Conservation (phyloP, 495 filamentous ascomycete genomes). For the Podospora sp. region DNA sequence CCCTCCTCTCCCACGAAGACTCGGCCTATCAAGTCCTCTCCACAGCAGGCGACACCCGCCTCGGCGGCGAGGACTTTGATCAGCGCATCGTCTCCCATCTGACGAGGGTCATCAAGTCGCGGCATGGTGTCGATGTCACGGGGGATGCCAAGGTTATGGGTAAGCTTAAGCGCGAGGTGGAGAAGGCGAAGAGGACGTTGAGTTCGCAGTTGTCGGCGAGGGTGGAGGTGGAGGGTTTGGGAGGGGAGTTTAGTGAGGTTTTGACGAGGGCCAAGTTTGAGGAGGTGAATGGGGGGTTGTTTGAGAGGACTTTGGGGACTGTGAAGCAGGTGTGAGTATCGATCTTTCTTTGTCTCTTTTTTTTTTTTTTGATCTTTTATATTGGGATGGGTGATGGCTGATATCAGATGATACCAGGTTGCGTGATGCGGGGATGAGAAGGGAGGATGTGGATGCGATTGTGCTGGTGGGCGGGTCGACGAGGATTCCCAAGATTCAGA, state of each 20-base stretch:
- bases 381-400: too few species aligned
- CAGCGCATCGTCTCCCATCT: constrained; percentile 92
- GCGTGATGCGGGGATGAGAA: constrained; percentile 81
- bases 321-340: constrained; percentile 81
- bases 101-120: constrained; percentile 77
- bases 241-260: constrained; percentile 92
- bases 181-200: constrained; percentile 97
- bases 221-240: constrained; percentile 94
- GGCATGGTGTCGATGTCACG: constrained; percentile 77
- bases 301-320: constrained; percentile 91
- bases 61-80: constrained; percentile 98
- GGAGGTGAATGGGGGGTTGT: constrained; percentile 91
- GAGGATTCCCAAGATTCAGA: constrained; percentile 90
- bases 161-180: constrained; percentile 96
- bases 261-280: constrained; percentile 96
- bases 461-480: constrained; percentile 87
- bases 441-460: constrained; percentile 77
- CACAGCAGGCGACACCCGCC: constrained; percentile 94
- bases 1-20: constrained; percentile 86
- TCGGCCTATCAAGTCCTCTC: constrained; percentile 93
- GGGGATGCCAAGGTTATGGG: constrained; percentile 95
- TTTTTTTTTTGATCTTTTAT: too few species aligned
- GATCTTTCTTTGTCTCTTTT: too few species aligned
- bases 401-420: constrained; percentile 40
- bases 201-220: constrained; percentile 92